Evolutionary conservation across 2,329 filamentous ascomycete genomes (phyloP).

Genomic region (Orbilia quercus): DNA sequence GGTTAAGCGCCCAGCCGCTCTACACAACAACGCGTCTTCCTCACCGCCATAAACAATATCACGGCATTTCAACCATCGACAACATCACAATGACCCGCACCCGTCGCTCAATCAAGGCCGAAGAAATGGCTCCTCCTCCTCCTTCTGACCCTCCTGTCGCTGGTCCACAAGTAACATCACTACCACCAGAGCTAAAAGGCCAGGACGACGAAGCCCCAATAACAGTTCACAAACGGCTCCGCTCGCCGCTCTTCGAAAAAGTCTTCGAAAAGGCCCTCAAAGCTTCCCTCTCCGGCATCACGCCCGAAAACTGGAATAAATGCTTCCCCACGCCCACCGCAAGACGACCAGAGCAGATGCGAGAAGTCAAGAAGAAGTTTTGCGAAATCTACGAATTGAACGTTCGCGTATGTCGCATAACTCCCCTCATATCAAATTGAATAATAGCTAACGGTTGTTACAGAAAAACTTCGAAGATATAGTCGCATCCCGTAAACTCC

Average conservation of each 20-base stretch:
- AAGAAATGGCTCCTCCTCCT: conserved; percentile 31
- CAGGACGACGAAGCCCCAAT: conserved; percentile 17
- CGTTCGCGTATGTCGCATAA: conserved; percentile 22
- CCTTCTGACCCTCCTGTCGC: not conserved
- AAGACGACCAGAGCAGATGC: conserved; percentile 40
- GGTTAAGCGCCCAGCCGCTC: conserved; percentile 29
- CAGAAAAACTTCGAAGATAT: conserved; percentile 55
- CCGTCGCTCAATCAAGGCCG: conserved; percentile 41
- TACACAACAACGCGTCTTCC: conserved; percentile 48
- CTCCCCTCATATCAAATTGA: not conserved
- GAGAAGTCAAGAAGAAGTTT: conserved; percentile 37
- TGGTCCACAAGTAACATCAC: not conserved
- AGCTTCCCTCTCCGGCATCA: conserved; percentile 40
- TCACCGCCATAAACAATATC: not conserved
- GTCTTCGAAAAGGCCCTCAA: conserved; percentile 50
- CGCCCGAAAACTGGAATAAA: conserved; percentile 49
- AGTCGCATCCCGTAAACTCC: conserved; percentile 37
- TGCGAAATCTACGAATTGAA: conserved; percentile 50
- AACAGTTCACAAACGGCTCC: conserved; percentile 44
- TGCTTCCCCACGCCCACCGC: conserved; percentile 45
- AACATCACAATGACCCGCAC: conserved; percentile 39
- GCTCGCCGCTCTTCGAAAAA: conserved; percentile 44
- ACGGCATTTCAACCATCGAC: conserved; percentile 1
- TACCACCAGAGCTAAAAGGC: not conserved
- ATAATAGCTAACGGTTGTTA: not conserved